Percentiles rank a stretch among this genome's conserved stretches.
Conservation (phyloP, 2,329 filamentous ascomycete genomes). For the Fusarium subtropicale region DNA sequence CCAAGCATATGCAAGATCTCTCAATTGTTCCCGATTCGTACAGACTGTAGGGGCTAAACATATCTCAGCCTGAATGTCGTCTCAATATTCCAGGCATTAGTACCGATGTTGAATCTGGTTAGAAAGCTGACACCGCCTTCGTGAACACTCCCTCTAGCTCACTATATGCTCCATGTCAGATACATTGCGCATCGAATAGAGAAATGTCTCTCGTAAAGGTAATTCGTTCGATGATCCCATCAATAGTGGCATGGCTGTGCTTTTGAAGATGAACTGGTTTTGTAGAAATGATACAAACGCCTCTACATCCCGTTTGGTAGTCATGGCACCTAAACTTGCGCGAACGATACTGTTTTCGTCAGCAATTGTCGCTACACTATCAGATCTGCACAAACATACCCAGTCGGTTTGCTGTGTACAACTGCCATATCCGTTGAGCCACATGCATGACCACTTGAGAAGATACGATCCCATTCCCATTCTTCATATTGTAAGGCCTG, state of each 20-base stretch:
- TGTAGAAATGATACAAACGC: constrained; percentile 60
- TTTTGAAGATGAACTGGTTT: constrained; percentile 32
- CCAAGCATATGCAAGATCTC: background rate
- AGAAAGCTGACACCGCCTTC: background rate
- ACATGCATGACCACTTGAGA: constrained; percentile 68
- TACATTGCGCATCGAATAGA: constrained; percentile 12
- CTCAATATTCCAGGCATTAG: background rate
- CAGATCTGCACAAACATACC: constrained; percentile 49
- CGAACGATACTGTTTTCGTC: constrained; percentile 63
- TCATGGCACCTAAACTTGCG: constrained; percentile 72
- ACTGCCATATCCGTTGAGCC: constrained; percentile 64
- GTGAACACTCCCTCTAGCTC: background rate
- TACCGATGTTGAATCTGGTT: background rate
- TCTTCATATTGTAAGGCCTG: constrained; percentile 63
- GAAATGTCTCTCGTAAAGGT: constrained; percentile 32
- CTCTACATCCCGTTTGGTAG: constrained; percentile 65
- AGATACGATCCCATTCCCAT: constrained; percentile 66
- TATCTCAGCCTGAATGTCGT: background rate
- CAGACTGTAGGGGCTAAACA: background rate
- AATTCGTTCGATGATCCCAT: constrained; percentile 27
- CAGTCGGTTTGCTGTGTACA: constrained; percentile 66
- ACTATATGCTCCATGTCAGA: constrained; percentile 2
- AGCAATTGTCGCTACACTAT: background rate
- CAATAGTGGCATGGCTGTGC: constrained; percentile 2
- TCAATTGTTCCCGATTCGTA: background rate